Evolutionary conservation across 768 basidiomycete genomes (phyloP).

Genomic region (Rhodotorula paludigena): DNA sequence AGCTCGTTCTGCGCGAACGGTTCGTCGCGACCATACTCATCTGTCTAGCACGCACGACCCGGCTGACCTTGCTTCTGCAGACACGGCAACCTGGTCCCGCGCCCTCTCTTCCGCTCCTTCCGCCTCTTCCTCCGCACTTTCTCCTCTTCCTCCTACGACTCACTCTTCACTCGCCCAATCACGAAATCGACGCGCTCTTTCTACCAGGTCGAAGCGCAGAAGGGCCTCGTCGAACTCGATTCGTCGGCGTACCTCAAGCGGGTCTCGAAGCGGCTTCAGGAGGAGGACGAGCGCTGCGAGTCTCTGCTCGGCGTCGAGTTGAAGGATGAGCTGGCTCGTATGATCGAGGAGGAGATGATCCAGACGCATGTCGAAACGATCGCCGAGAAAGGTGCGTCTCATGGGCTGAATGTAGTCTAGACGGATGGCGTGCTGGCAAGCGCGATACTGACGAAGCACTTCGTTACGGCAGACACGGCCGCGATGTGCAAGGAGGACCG

Average conservation of each 20-base stretch:
- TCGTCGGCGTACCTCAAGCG: conserved; percentile 65
- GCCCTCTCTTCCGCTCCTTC: conserved; percentile 71
- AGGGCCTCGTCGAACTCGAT: conserved; percentile 66
- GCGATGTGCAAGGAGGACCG: conserved; percentile 55
- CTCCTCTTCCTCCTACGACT: conserved; percentile 61
- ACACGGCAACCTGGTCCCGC: conserved; percentile 79
- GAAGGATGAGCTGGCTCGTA: conserved; percentile 52
- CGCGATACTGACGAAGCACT: neutral
- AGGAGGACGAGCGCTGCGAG: conserved; percentile 59
- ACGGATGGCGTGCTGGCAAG: too few species aligned
- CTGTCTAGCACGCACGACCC: neutral
- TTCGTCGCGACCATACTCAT: conserved; percentile 44
- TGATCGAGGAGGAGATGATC: conserved; percentile 57
- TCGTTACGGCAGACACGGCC: conserved; percentile 53
- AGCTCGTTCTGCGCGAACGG: conserved; percentile 60
- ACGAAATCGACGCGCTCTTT: conserved; percentile 71
- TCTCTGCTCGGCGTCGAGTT: conserved; percentile 18
- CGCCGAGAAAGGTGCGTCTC: conserved; percentile 44
- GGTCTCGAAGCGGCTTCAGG: conserved; percentile 63
- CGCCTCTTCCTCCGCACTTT: conserved; percentile 36
- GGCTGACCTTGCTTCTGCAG: conserved; percentile 51
- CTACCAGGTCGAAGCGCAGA: conserved; percentile 67
- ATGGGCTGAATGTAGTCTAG: too few species aligned
- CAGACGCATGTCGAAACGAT: conserved; percentile 53
- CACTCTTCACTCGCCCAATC: too few species aligned